These are phyloP conservation scores for Phlebiopsis flavidoalba DNA, from an alignment of 768 basidiomycete species.

Conservation along the genomic window DNA sequence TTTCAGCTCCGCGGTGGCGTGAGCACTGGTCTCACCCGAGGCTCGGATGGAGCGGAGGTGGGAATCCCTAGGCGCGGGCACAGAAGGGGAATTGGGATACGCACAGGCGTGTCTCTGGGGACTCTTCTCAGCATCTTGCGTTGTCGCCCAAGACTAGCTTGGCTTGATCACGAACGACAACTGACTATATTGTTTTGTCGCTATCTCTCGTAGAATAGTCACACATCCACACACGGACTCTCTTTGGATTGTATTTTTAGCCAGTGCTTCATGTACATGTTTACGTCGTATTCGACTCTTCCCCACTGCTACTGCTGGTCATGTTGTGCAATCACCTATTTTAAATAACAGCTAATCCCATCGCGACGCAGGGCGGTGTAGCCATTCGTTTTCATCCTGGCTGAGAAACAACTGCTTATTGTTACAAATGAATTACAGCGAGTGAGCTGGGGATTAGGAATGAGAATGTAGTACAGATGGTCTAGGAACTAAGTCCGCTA, in stretches of 20 bases:
- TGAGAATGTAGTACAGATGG: background rate
- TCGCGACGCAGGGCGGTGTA: conserved; percentile 25
- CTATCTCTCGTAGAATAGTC: background rate
- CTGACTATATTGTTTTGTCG: background rate
- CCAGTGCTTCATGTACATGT: conserved; percentile 2
- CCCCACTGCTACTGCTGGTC: background rate
- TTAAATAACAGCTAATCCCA: background rate
- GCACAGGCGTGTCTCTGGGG: background rate
- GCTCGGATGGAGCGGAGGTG: background rate
- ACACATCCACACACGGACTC: background rate
- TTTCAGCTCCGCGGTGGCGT: background rate
- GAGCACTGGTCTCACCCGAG: background rate
- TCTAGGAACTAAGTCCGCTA: background rate
- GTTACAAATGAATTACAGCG: background rate
- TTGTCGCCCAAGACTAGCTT: background rate
- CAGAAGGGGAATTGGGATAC: background rate
- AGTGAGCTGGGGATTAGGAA: background rate
- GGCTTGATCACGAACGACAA: too few relatives aligned
- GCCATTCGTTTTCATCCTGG: too few relatives aligned
- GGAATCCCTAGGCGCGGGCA: background rate
- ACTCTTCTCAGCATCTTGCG: background rate
- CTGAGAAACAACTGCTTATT: conserved; percentile 29
- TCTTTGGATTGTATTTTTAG: conserved; percentile 3
- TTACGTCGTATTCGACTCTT: background rate
- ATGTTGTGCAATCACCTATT: conserved; percentile 1